These are phyloP conservation scores for Blepharisma undulans DNA, from an alignment of 169 alveolate genomes.

Conservation along the genomic window DNA sequence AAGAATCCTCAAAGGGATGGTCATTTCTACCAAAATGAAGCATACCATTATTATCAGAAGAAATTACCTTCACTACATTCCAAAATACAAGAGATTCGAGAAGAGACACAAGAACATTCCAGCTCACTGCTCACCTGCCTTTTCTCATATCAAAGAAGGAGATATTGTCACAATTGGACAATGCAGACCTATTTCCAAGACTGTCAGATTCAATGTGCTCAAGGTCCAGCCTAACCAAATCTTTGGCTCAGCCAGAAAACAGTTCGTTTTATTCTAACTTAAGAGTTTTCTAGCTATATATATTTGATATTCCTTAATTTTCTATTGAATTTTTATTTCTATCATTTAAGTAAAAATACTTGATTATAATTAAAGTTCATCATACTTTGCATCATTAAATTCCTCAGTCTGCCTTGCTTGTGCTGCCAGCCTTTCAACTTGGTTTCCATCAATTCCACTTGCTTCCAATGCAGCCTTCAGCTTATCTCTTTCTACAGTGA, in stretches of 20 bases:
- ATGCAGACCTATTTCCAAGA: slow-evolving; percentile 97
- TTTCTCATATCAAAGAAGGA: slow-evolving; percentile 80
- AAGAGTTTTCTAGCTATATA: neutral
- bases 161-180: slow-evolving; percentile 83
- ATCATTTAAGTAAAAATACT: neutral
- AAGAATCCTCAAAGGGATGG: slow-evolving; percentile 97
- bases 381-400: slow-evolving; percentile 33
- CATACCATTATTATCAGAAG: slow-evolving; percentile 98
- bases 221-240: slow-evolving; percentile 97
- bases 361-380: slow-evolving; percentile 21
- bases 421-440: neutral
- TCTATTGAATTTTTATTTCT: no score
- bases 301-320: neutral
- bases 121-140: slow-evolving; percentile 98
- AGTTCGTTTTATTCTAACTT: slow-evolving; percentile 94
- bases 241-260: slow-evolving; percentile 98
- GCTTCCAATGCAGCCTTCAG: slow-evolving; percentile 8
- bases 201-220: slow-evolving; percentile 98
- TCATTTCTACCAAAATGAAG: slow-evolving; percentile 97
- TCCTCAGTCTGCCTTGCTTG: neutral
- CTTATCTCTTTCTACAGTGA: slow-evolving; percentile 35
- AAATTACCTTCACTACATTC: slow-evolving; percentile 97
- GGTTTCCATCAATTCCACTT: neutral
- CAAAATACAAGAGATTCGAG: slow-evolving; percentile 98
- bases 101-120: slow-evolving; percentile 98